Evolutionary conservation across 2,329 filamentous ascomycete genomes (phyloP).

Genomic region (Ophiostoma sp.): DNA sequence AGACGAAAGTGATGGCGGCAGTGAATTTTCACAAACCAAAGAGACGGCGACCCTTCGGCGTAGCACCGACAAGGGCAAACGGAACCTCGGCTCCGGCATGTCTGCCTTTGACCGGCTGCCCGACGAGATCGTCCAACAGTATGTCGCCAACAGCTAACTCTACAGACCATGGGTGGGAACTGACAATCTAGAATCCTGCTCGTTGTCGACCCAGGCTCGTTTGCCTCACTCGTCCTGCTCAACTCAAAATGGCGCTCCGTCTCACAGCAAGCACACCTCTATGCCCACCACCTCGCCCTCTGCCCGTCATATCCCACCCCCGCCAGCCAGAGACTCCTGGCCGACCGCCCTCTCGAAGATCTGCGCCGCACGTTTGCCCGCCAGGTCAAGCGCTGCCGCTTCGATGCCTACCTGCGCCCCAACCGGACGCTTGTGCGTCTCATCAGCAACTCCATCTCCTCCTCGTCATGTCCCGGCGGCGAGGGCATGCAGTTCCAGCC

Average conservation of each 20-base stretch:
- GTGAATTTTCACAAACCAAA: not conserved
- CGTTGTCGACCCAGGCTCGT: constrained; percentile 55
- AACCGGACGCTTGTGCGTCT: constrained; percentile 68
- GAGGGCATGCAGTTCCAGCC: constrained; percentile 82
- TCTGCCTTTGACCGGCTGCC: constrained; percentile 53
- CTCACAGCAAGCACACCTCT: constrained; percentile 59
- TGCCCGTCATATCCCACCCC: constrained; percentile 52
- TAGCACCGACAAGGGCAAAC: not conserved
- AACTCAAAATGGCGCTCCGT: constrained; percentile 61
- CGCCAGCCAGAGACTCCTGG: constrained; percentile 40
- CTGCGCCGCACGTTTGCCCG: constrained; percentile 62
- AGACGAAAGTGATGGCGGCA: not conserved
- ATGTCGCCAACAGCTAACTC: constrained; percentile 30
- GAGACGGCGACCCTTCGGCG: not conserved
- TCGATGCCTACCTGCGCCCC: constrained; percentile 69
- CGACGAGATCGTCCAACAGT: constrained; percentile 67
- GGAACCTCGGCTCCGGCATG: constrained; percentile 12
- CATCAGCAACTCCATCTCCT: constrained; percentile 77
- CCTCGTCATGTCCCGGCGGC: constrained; percentile 73
- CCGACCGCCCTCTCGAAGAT: constrained; percentile 45
- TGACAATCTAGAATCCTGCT: constrained; percentile 50
- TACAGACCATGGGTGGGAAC: not conserved
- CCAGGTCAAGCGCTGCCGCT: constrained; percentile 71
- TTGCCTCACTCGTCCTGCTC: constrained; percentile 61
- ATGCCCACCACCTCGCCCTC: constrained; percentile 55